Base-by-base conservation (phyloP, 2,329 filamentous ascomycete genomes). In the Aphanocladium album region DNA sequence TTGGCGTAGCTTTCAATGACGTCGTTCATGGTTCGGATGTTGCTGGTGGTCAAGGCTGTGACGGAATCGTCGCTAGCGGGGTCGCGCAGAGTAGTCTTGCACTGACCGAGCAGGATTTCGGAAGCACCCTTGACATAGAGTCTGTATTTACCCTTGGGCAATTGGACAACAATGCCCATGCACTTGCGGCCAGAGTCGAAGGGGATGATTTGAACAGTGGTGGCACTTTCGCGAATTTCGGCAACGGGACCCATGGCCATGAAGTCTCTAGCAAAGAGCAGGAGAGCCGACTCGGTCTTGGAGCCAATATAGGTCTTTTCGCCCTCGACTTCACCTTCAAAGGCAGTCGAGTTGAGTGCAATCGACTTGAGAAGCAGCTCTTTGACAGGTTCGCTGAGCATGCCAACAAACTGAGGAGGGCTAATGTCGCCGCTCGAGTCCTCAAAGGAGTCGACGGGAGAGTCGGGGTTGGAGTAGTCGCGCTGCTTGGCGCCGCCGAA, bases 1-100 rank as follows among this genome's bases (percentile, higher is more conserved):
- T 83, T 85, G 11, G 92, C 92, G 70, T 96, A 96, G 51, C 81
- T 83, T 64, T 87, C 85, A 66, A 96, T 96, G 52, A 91, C 79
- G 23, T 80, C 76, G 65, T 84, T 83, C 64, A 96, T 71, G 8
- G 76, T 80, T 63, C 82, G 74, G 57, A 78, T 77, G 65, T 87
- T 83, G 49, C 83, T 80, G 25, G 77, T 72, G 12, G 79, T 80
- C 63, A 88, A 72, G 0, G 76, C 64, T 1, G 74, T 64, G n/a
- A 75, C 67, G 2, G 77, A 72, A 35, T 74, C 68, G 65, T 80
- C 79, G 21, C 66, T 68, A 5, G 80, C 75, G 25, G 83, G 82
- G 57, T 84, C 77, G 1, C 74, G 72, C 47, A 86, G 68, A 39
- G 81, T 76, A 60, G 80, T 74, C 11, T 77, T 79, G 69, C 84